Conservation (phyloP, 768 basidiomycete species). For the Tylopilus plumbeoviolaceoides region DNA sequence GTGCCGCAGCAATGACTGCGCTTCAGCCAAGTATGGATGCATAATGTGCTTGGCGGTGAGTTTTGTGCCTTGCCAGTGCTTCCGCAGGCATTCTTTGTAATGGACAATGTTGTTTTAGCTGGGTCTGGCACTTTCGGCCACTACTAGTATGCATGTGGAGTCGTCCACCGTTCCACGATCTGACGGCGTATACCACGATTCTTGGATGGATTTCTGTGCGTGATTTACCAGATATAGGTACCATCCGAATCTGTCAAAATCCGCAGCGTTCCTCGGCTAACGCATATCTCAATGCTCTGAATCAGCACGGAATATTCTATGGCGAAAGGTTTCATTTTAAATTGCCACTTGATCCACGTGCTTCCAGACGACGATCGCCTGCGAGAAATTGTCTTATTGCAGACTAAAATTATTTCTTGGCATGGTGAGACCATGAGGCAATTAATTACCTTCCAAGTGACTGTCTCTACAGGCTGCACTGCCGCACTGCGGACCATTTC, state of each 20-base stretch:
- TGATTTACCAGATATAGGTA: not conserved
- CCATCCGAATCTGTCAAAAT: not conserved
- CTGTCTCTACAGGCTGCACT: not conserved
- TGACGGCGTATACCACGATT: not conserved
- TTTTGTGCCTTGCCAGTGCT: not conserved
- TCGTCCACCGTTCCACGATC: not conserved
- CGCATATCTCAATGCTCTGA: not conserved
- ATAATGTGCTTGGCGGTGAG: not conserved
- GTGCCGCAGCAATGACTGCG: not conserved
- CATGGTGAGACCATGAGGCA: not conserved
- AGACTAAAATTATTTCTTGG: too few species aligned
- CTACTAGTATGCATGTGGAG: not conserved
- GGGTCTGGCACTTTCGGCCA: too few species aligned
- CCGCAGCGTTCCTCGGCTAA: not conserved
- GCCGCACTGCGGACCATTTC: too few species aligned
- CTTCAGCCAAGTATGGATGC: not conserved
- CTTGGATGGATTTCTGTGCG: not conserved
- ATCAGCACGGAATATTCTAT: not conserved
- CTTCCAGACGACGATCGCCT: not conserved
- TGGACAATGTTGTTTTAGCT: too few species aligned
- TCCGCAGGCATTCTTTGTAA: not conserved
- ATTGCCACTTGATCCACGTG: too few species aligned
- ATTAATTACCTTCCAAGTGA: not conserved
- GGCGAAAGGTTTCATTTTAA: not conserved
- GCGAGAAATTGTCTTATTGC: not conserved